A percentile compares a stretch with the other conserved stretches of the same genome.
These are phyloP conservation scores for Mortierella polycephala DNA, from an alignment of 371 early-diverging fungal species.

Conservation along the genomic window DNA sequence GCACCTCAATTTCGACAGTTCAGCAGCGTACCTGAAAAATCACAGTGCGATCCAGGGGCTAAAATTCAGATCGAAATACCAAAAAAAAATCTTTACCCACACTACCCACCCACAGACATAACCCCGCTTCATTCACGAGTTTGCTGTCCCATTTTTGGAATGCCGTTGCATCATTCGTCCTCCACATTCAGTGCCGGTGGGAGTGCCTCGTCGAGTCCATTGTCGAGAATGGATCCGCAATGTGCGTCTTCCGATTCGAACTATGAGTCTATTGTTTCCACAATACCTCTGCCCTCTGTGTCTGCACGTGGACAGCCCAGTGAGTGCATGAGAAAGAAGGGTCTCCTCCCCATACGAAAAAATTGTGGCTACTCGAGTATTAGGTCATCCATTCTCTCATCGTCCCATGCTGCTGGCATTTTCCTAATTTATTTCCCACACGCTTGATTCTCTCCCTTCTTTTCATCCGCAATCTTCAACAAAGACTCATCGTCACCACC, in stretches of 20 bases:
- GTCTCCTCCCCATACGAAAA: neutral
- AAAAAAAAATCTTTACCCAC: no score
- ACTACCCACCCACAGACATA: no score
- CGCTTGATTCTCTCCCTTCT: neutral
- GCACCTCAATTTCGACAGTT: neutral
- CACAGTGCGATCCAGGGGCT: neutral
- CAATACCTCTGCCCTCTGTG: neutral
- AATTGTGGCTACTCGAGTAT: no score
- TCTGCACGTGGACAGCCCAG: neutral
- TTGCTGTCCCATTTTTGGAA: no score
- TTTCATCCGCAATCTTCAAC: neutral
- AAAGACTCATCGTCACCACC: neutral
- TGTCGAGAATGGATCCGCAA: neutral
- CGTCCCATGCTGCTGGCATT: neutral
- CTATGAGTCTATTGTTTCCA: no score
- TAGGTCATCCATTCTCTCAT: neutral
- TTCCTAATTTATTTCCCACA: neutral
- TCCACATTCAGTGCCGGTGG: no score
- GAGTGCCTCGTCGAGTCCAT: no score
- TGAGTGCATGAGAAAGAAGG: neutral
- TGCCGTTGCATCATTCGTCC: no score
- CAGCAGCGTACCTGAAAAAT: neutral
- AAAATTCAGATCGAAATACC: no score
- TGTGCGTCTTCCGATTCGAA: neutral
- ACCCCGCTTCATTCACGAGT: no score